Evolutionary conservation across 2,329 filamentous ascomycete genomes (phyloP), one percentile per base, ranked within the genome.

Genomic region (Colletotrichum magnum): DNA sequence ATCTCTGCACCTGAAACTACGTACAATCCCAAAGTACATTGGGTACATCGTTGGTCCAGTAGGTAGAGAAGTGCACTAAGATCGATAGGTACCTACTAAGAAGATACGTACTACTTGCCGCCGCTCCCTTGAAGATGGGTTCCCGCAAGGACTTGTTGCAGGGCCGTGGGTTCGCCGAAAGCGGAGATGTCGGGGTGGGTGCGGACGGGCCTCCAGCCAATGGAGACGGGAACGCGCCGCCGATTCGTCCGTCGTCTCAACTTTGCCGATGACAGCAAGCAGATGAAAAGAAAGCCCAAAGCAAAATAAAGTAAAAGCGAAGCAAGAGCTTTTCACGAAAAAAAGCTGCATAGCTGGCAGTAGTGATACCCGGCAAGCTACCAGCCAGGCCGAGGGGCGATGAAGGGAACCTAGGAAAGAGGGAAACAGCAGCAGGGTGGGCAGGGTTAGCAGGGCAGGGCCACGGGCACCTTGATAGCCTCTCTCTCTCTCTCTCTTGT

Each of bases 141-240:
- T 69, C 61, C 65, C 66, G 54, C 66, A 60, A 57, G 66, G 62
- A 66, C 62, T 43, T 47, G 7, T 36, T 36, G 66, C 66, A 66
- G 56, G 66, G 62, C 62, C 54, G 50, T 65, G 65, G 61, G 61
- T 43, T 68, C 48, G 72, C 73, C 73, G 73, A 74, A 73, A 74
- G 71, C 73, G 73, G 73, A 74, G 71, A 72, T 72, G 47, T 70
- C 50, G 58, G 54, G 68, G 21, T 24, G 32, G 32, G 60, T 58
- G 57, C 57, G 63, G 58, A 58, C 57, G 68, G 63, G 24, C 64
- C 63, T 68, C 32, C 58, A 58, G 57, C 68, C 58, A 58, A 50
- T 63, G 39, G 58, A 64, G 10, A 54, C 45, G 18, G 43, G 28
- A 51, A n/a, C 52, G 66, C 66, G 66, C 68, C 58, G 58, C 57